phyloP scores from a whole-genome alignment of 2,329 filamentous ascomycete genomes.

The Epicoccum nigrum region DNA sequence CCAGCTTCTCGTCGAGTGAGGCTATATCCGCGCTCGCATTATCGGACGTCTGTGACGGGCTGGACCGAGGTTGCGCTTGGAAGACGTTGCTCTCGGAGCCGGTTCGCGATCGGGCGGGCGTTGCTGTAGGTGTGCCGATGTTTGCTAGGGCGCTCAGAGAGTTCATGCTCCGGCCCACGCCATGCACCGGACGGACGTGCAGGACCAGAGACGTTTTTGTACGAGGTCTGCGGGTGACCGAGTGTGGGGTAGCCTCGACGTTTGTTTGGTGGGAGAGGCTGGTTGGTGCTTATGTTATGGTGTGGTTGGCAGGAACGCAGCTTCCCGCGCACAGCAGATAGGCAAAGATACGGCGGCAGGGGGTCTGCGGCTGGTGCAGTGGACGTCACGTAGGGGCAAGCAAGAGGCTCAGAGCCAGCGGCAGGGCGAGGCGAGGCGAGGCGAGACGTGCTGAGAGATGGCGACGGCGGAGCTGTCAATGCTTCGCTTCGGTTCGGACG shows the following conservation, averaged over 20 bases:
- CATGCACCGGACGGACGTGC: conserved; percentile 44
- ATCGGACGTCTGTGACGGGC: conserved; percentile 31
- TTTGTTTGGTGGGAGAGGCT: conserved; percentile 12
- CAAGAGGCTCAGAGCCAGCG: conserved; percentile 18
- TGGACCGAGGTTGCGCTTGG: conserved; percentile 34
- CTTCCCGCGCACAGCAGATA: conserved; percentile 3
- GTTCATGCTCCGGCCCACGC: conserved; percentile 77
- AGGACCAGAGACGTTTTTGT: background rate
- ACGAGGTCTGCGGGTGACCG: background rate
- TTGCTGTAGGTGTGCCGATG: conserved; percentile 63
- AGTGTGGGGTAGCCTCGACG: conserved; percentile 13
- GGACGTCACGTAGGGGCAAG: conserved; percentile 8
- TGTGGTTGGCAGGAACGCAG: conserved; percentile 16
- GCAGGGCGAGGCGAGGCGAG: conserved; percentile 15
- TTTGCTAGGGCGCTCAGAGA: conserved; percentile 92
- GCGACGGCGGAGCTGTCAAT: conserved; percentile 18
- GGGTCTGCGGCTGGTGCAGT: conserved; percentile 3
- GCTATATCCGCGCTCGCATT: conserved; percentile 43
- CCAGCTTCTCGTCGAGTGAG: conserved; percentile 32
- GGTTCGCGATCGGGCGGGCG: conserved; percentile 59
- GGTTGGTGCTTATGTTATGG: conserved; percentile 17
- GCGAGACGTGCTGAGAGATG: conserved; percentile 7
- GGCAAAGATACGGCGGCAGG: background rate
- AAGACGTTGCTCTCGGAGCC: conserved; percentile 58
- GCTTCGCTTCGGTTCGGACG: conserved; percentile 8